Evolutionary conservation across 2,329 filamentous ascomycete species (phyloP).

Genomic region (Phyllachora maydis): DNA sequence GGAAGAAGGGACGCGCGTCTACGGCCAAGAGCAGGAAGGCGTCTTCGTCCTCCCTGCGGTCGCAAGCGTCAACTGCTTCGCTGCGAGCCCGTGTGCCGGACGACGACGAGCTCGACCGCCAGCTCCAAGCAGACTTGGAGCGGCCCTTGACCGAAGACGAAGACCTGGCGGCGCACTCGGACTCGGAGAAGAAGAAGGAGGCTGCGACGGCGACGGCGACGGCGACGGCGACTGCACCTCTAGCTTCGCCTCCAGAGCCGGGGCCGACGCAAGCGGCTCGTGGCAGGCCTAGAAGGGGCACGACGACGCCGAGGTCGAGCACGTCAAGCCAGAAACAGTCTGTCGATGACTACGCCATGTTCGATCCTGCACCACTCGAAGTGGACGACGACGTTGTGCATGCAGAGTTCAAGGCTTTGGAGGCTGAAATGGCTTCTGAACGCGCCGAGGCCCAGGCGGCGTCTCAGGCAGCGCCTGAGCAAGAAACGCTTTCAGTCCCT

Average conservation of each 20-base stretch:
- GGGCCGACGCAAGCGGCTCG: too few relatives aligned
- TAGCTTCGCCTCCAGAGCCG: too few relatives aligned
- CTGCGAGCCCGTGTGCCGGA: constrained; percentile 22
- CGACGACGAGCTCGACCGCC: constrained; percentile 45
- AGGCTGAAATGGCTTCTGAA: too few relatives aligned
- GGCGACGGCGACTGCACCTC: too few relatives aligned
- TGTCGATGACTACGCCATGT: constrained; percentile 24
- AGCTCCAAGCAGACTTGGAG: constrained; percentile 44
- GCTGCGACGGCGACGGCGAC: too few relatives aligned
- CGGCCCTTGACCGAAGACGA: constrained; percentile 32
- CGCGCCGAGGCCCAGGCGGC: constrained; percentile 25
- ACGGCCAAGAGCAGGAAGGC: constrained; percentile 20
- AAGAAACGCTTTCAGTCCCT: constrained; percentile 20
- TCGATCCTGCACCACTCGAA: constrained; percentile 23
- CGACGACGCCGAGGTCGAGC: constrained; percentile 8
- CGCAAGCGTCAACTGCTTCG: constrained; percentile 19
- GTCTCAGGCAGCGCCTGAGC: constrained; percentile 7
- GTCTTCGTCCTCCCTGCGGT: constrained; percentile 22
- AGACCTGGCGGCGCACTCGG: constrained; percentile 21
- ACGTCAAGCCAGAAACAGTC: constrained; percentile 10
- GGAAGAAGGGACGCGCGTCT: too few relatives aligned
- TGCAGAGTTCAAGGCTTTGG: constrained; percentile 25
- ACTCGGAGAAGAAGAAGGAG: constrained; percentile 20
- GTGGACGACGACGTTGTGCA: constrained; percentile 26
- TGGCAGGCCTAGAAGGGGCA: constrained; percentile 10